Conservation (phyloP, 1,139 yeast species). For the Magnusiomyces sp. region DNA sequence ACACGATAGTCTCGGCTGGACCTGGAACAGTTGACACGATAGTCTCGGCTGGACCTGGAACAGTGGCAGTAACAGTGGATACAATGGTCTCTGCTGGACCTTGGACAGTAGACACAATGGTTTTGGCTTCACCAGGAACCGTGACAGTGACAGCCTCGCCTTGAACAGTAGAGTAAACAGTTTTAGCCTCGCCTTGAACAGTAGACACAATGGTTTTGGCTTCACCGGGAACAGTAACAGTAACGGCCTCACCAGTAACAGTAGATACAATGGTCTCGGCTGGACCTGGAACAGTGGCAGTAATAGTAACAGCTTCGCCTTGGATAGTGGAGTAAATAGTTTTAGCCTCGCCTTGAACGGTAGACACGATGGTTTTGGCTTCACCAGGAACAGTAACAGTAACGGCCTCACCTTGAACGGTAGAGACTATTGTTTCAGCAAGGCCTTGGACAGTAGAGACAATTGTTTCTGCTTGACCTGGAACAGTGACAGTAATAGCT, state of each 20-base stretch:
- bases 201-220: slow-evolving; percentile 11
- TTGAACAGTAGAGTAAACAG: too few species aligned
- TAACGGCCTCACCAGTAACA: slow-evolving; percentile 8
- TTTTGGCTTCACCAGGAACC: slow-evolving; percentile 1
- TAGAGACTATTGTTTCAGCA: slow-evolving; percentile 5
- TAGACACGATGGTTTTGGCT: too few species aligned
- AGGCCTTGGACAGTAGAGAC: slow-evolving; percentile 13
- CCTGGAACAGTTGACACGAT: too few species aligned
- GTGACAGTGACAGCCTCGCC: background rate
- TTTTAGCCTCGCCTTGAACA: too few species aligned
- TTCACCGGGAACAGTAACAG: slow-evolving; percentile 10
- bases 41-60: too few species aligned
- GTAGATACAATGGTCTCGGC: slow-evolving; percentile 9
- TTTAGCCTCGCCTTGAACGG: too few species aligned
- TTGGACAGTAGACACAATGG: background rate
- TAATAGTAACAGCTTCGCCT: background rate
- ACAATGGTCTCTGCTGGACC: slow-evolving; percentile 2
- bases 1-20: too few species aligned
- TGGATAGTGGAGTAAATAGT: background rate
- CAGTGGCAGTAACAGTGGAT: slow-evolving; percentile 1
- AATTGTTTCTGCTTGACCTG: slow-evolving; percentile 5
- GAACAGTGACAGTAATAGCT: slow-evolving; percentile 11
- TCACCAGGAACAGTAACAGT: slow-evolving; percentile 8
- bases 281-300: slow-evolving; percentile 4
- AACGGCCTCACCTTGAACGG: slow-evolving; percentile 3